Percentiles rank a stretch among this genome's conserved stretches.
phyloP scores from a whole-genome alignment of 2,329 filamentous ascomycete genomes.

The Fulvia fulva region DNA sequence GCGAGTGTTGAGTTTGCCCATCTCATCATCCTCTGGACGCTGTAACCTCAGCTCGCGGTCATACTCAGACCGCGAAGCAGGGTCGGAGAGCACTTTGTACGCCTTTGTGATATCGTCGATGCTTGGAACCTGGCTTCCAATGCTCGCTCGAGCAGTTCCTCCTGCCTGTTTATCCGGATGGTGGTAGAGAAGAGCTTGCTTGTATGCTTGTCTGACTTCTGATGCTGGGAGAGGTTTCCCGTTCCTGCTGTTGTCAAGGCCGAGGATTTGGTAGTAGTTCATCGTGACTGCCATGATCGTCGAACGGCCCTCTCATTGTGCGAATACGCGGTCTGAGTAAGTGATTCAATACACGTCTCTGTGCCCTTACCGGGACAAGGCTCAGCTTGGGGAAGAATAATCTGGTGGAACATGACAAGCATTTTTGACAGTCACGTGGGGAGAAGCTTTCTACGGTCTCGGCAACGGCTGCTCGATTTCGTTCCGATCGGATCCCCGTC shows the following conservation, averaged over 20 bases:
- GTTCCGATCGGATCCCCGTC: too few relatives aligned
- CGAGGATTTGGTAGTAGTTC: conserved; percentile 31
- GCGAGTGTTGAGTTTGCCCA: conserved; percentile 5
- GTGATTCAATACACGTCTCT: too few relatives aligned
- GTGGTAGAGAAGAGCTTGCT: conserved; percentile 52
- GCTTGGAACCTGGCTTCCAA: conserved; percentile 33
- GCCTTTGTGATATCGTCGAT: conserved; percentile 59
- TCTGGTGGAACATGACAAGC: neutral
- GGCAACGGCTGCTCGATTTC: neutral
- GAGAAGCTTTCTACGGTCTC: neutral
- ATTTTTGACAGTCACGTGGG: neutral
- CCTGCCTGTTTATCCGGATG: conserved; percentile 54
- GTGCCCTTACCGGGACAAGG: too few relatives aligned
- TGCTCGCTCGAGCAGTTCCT: neutral
- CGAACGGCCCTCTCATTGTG: neutral
- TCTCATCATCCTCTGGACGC: neutral
- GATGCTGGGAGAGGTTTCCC: conserved; percentile 20
- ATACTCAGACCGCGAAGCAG: conserved; percentile 45
- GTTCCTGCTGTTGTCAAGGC: conserved; percentile 20
- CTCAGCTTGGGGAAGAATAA: too few relatives aligned
- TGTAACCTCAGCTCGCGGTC: conserved; percentile 39
- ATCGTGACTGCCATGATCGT: neutral
- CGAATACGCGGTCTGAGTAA: neutral
- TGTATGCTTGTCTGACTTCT: conserved; percentile 54
- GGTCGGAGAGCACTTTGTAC: conserved; percentile 51